phyloP scores from a whole-genome alignment of 441 rosid genomes.

The Pelargonium citronellum region DNA sequence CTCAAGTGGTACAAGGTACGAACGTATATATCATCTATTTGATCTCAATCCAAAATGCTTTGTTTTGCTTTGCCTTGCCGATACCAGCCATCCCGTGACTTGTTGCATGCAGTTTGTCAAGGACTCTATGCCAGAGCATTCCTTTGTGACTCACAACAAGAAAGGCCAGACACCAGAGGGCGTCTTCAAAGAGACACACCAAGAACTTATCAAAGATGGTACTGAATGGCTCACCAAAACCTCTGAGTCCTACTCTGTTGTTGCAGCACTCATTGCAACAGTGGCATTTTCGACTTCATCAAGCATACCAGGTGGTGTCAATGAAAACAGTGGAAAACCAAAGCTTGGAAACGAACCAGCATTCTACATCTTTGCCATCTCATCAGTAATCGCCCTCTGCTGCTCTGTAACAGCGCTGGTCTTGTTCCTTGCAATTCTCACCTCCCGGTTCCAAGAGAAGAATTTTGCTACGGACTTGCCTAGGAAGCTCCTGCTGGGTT shows the following conservation, averaged over 20 bases:
- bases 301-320: constrained; percentile 38
- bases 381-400: constrained; percentile 44
- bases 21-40: too few species aligned
- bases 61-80: too few species aligned
- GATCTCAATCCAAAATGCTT: too few species aligned
- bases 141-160: too few species aligned
- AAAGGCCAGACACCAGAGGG: constrained; percentile 24
- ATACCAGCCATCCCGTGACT: too few species aligned
- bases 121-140: constrained; percentile 37
- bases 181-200: constrained; percentile 36
- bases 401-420: constrained; percentile 36
- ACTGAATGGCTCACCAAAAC: constrained; percentile 43
- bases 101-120: constrained; percentile 49
- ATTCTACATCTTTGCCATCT: constrained; percentile 37
- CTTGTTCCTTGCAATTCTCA: constrained; percentile 41
- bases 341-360: constrained; percentile 29
- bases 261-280: constrained; percentile 44
- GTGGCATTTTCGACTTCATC: constrained; percentile 46
- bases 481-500: constrained; percentile 32
- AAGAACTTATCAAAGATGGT: constrained; percentile 26
- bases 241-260: constrained; percentile 42
- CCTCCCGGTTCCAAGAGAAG: constrained; percentile 34
- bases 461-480: constrained; percentile 35
- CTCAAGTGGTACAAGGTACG: constrained; percentile 46
- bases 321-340: constrained; percentile 24